These are phyloP conservation scores for Colletotrichum sp. DNA, from an alignment of 2,329 filamentous ascomycete genomes.

Conservation along the genomic window DNA sequence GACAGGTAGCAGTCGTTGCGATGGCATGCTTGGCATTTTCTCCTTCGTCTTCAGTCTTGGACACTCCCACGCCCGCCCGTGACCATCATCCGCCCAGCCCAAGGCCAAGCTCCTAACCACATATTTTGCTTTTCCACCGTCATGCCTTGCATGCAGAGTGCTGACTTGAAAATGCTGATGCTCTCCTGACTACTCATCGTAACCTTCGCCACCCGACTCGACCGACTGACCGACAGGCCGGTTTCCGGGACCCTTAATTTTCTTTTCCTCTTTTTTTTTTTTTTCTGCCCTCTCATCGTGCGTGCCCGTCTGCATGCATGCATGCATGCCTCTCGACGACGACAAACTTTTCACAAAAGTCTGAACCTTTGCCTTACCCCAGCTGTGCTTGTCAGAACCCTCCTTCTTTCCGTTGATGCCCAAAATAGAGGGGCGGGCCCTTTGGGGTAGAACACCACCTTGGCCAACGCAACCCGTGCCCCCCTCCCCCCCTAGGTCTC, in stretches of 20 bases:
- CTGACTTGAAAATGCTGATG: background rate
- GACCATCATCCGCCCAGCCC: background rate
- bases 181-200: background rate
- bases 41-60: background rate
- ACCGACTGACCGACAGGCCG: background rate
- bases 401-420: background rate
- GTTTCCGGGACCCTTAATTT: background rate
- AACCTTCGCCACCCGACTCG: background rate
- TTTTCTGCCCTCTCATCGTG: background rate
- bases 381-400: background rate
- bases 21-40: background rate
- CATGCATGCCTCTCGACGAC: background rate
- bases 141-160: slow-evolving; percentile 6
- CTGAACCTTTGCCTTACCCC: background rate
- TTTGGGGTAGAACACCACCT: background rate
- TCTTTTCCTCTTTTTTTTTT: background rate
- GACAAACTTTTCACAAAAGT: background rate
- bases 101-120: background rate
- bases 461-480: background rate
- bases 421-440: background rate
- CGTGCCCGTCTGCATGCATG: background rate
- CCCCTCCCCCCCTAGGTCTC: background rate
- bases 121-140: background rate
- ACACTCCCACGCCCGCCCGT: too few relatives aligned
- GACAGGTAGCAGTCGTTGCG: background rate